These are phyloP conservation scores for Barnettozyma wickerhamii DNA, from an alignment of 805 yeast genomes.

Conservation along the genomic window DNA sequence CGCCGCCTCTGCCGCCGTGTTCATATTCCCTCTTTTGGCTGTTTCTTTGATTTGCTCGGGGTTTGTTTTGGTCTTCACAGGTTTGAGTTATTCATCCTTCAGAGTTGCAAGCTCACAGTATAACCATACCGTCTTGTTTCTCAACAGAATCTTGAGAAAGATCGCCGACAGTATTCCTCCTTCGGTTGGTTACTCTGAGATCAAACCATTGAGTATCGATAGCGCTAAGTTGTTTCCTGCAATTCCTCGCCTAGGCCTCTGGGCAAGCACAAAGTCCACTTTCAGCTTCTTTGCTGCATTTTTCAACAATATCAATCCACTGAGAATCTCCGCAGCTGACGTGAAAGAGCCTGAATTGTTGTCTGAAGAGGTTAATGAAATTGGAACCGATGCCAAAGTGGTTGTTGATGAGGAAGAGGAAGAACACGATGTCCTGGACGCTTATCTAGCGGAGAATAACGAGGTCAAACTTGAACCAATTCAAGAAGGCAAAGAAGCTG, in stretches of 20 bases:
- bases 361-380: background rate
- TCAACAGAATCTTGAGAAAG: conserved; percentile 23
- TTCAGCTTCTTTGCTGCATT: background rate
- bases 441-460: background rate
- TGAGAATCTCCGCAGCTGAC: background rate
- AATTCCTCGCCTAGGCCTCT: conserved; percentile 2
- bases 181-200: conserved; percentile 24
- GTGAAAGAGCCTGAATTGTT: background rate
- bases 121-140: conserved; percentile 22
- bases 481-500: no score
- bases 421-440: background rate
- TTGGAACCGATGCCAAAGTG: background rate
- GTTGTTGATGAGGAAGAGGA: conserved; percentile 1
- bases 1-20: conserved; percentile 13
- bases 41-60: conserved; percentile 25
- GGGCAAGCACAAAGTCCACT: background rate
- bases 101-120: conserved; percentile 24
- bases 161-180: conserved; percentile 27
- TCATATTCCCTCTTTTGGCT: conserved; percentile 21
- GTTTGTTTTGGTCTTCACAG: conserved; percentile 22
- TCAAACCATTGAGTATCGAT: conserved; percentile 4
- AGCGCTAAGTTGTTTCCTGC: background rate
- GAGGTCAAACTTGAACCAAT: background rate
- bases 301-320: background rate
- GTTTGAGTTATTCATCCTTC: conserved; percentile 23